Percentiles rank a stretch among this genome's conserved stretches.
Evolutionary conservation across 73 alveolate genomes (phyloP).

Genomic region (Paraurostyla sp.): DNA sequence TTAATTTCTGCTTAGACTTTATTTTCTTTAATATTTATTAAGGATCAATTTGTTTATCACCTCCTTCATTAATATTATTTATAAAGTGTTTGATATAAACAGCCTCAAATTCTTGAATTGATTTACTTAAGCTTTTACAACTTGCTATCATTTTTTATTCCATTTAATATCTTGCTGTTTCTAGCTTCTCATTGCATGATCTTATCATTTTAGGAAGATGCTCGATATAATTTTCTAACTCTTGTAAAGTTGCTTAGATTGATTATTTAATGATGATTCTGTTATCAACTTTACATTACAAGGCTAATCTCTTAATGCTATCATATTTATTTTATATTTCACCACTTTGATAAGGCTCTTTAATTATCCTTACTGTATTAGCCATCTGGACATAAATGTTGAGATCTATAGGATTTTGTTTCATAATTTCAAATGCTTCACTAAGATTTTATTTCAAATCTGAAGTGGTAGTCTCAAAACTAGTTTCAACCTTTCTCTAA

Average conservation of each 20-base stretch:
- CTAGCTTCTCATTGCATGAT: slow-evolving; percentile 63
- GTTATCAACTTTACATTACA: slow-evolving; percentile 64
- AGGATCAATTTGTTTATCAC: not conserved
- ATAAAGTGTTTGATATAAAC: slow-evolving; percentile 74
- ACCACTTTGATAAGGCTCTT: slow-evolving; percentile 54
- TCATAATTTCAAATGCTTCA: slow-evolving; percentile 66
- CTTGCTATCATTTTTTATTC: slow-evolving; percentile 70
- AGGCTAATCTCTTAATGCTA: slow-evolving; percentile 60
- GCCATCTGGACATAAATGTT: slow-evolving; percentile 73
- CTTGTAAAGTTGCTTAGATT: slow-evolving; percentile 50
- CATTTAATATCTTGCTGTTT: slow-evolving; percentile 60
- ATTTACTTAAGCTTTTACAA: slow-evolving; percentile 48
- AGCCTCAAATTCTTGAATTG: slow-evolving; percentile 75
- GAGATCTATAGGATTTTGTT: slow-evolving; percentile 58
- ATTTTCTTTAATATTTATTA: not conserved
- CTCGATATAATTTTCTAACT: slow-evolving; percentile 37
- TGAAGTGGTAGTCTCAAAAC: slow-evolving; percentile 71
- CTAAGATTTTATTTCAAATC: slow-evolving; percentile 63
- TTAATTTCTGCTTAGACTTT: slow-evolving; percentile 29
- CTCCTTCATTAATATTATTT: not conserved
- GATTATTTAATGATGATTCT: slow-evolving; percentile 48
- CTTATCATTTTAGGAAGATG: slow-evolving; percentile 65
- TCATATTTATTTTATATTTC: slow-evolving; percentile 61
- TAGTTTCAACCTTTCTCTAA: slow-evolving; percentile 65
- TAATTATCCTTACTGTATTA: slow-evolving; percentile 67